Percentiles rank a stretch among this genome's conserved stretches.
These are phyloP conservation scores for Rhizophagus sp. DNA, from an alignment of 192 early-diverging fungal species.

Conservation along the genomic window DNA sequence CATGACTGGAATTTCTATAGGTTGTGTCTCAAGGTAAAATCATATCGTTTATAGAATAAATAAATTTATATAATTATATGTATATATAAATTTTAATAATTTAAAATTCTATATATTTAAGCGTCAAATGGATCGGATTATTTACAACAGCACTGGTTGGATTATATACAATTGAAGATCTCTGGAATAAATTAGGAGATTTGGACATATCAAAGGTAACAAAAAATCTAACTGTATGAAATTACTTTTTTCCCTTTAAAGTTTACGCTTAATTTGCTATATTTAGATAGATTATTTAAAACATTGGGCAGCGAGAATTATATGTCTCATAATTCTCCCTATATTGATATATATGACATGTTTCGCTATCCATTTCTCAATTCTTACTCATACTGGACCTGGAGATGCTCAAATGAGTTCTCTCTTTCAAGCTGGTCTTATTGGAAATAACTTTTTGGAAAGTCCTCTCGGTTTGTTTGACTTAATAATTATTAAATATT, in stretches of 20 bases:
- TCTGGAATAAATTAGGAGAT: conserved; percentile 87
- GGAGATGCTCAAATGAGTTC: conserved; percentile 95
- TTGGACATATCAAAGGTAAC: conserved; percentile 55
- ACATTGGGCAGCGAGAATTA: conserved; percentile 86
- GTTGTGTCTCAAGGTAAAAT: conserved; percentile 70
- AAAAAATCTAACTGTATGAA: neutral
- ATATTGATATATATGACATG: conserved; percentile 77
- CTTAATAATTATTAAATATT: neutral
- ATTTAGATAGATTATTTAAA: conserved; percentile 56
- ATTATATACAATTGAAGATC: conserved; percentile 87
- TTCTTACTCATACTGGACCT: conserved; percentile 77
- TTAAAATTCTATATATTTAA: conserved; percentile 33
- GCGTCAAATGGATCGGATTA: conserved; percentile 96
- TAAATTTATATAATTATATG: too few species aligned
- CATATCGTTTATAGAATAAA: conserved; percentile 15
- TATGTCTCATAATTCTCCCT: conserved; percentile 81
- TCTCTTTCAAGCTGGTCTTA: conserved; percentile 91
- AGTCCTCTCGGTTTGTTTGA: conserved; percentile 74
- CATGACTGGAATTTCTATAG: conserved; percentile 85
- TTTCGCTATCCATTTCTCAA: conserved; percentile 87
- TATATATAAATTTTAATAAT: neutral
- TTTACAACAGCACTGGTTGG: conserved; percentile 91
- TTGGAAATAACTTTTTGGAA: conserved; percentile 73
- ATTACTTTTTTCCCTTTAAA: neutral
- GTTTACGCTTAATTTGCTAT: conserved; percentile 19